These are phyloP conservation scores for Colletotrichum orbiculare DNA, from an alignment of 2,329 filamentous ascomycete species.

Conservation along the genomic window DNA sequence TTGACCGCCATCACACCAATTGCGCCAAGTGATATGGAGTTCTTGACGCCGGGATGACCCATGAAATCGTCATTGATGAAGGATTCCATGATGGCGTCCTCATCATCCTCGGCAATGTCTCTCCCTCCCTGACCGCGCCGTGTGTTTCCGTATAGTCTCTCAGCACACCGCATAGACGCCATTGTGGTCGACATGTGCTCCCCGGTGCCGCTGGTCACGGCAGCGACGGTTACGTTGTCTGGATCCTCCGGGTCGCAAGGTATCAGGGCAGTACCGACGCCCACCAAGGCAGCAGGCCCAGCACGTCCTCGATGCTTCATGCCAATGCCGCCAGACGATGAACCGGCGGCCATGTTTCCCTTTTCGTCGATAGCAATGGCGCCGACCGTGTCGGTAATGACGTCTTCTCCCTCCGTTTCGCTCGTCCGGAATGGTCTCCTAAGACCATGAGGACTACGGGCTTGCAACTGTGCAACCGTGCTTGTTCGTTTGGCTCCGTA, in stretches of 20 bases:
- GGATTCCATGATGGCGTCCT: slow-evolving; percentile 77
- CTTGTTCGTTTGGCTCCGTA: slow-evolving; percentile 26
- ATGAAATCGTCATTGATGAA: slow-evolving; percentile 94
- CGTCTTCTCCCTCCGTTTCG: slow-evolving; percentile 61
- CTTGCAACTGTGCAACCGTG: slow-evolving; percentile 31
- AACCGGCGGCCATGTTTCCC: slow-evolving; percentile 91
- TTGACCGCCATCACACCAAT: slow-evolving; percentile 94
- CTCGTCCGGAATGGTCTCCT: slow-evolving; percentile 47
- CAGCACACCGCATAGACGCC: slow-evolving; percentile 87
- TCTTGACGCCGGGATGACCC: slow-evolving; percentile 84
- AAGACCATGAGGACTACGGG: slow-evolving; percentile 44
- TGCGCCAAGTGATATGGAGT: slow-evolving; percentile 84
- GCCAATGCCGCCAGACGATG: slow-evolving; percentile 96
- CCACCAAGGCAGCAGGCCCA: slow-evolving; percentile 92
- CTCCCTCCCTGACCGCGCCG: slow-evolving; percentile 69
- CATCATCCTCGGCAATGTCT: slow-evolving; percentile 77
- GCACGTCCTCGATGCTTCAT: slow-evolving; percentile 97
- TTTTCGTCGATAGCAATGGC: slow-evolving; percentile 90
- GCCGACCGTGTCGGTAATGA: slow-evolving; percentile 91
- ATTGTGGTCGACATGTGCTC: slow-evolving; percentile 98
- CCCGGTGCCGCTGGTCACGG: slow-evolving; percentile 92
- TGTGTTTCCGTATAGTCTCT: slow-evolving; percentile 80
- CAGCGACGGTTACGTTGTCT: slow-evolving; percentile 77
- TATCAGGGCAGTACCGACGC: slow-evolving; percentile 90
- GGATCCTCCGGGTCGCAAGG: slow-evolving; percentile 78